Percentiles rank a stretch among this genome's conserved stretches.
These are phyloP conservation scores for Hymenotorrendiella dingleyae DNA, from an alignment of 2,329 filamentous ascomycete genomes.

Conservation along the genomic window DNA sequence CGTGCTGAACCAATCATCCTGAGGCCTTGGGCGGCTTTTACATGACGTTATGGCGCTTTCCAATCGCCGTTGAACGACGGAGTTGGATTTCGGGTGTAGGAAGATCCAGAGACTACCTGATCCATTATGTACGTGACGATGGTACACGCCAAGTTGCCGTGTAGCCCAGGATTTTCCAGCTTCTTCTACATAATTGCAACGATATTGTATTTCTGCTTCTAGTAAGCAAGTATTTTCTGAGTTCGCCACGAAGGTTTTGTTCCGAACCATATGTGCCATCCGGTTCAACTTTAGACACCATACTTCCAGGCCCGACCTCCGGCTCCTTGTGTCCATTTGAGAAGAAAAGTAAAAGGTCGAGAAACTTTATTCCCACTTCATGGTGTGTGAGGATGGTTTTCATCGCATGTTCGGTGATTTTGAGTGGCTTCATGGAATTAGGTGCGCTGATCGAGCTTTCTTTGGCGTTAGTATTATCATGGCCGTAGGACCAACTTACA, in stretches of 20 bases:
- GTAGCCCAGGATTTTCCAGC: slow-evolving; percentile 25
- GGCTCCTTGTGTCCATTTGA: slow-evolving; percentile 4
- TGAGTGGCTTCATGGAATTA: slow-evolving; percentile 11
- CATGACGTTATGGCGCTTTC: no score
- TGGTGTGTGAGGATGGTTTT: slow-evolving; percentile 6
- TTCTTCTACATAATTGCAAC: slow-evolving; percentile 28
- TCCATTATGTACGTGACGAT: slow-evolving; percentile 22
- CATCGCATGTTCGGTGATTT: slow-evolving; percentile 3
- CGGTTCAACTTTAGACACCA: slow-evolving; percentile 4
- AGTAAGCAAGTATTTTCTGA: neutral
- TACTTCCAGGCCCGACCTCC: slow-evolving; percentile 5
- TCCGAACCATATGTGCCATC: slow-evolving; percentile 12
- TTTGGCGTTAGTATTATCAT: no score
- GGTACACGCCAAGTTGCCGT: slow-evolving; percentile 31
- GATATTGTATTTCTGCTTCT: slow-evolving; percentile 25
- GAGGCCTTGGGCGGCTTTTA: no score
- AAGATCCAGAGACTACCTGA: slow-evolving; percentile 25
- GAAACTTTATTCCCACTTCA: slow-evolving; percentile 6
- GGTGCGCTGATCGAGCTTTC: no score
- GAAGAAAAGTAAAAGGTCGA: slow-evolving; percentile 11
- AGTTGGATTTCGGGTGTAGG: no score
- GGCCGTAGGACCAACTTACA: no score
- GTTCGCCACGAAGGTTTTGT: neutral
- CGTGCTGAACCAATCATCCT: no score
- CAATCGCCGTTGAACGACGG: no score